These are phyloP conservation scores for Hanseniaspora lachancei DNA, from an alignment of 805 yeast genomes.

Conservation along the genomic window DNA sequence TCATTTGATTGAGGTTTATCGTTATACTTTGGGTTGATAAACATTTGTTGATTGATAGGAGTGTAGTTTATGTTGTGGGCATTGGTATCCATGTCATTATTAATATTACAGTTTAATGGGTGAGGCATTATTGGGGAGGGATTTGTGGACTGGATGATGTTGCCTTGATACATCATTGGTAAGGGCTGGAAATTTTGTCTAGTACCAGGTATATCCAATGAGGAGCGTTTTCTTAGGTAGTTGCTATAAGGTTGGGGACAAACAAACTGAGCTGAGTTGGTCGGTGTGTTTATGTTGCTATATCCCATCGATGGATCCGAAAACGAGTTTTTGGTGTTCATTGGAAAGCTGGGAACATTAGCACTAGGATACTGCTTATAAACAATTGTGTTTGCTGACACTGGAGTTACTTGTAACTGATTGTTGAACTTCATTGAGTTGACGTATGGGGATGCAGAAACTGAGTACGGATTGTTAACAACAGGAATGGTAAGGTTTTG, in stretches of 20 bases:
- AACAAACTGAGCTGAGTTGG: not conserved
- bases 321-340: not conserved
- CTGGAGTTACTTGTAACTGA: not conserved
- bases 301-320: not conserved
- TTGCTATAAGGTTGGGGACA: not conserved
- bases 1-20: not conserved
- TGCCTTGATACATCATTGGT: constrained; percentile 5
- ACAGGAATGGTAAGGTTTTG: not conserved
- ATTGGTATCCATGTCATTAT: not conserved
- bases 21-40: not conserved
- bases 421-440: not conserved
- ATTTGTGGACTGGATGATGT: not conserved
- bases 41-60: not conserved
- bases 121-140: not conserved
- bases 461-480: not conserved
- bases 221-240: not conserved
- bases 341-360: not conserved
- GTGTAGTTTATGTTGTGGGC: not conserved
- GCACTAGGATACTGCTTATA: not conserved
- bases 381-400: not conserved
- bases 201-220: not conserved
- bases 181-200: not conserved
- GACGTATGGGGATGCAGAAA: not conserved
- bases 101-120: not conserved
- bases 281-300: not conserved